Evolutionary conservation across 2,329 filamentous ascomycete species (phyloP), one percentile per base, ranked within the genome.

Genomic region (Onygena corvina): DNA sequence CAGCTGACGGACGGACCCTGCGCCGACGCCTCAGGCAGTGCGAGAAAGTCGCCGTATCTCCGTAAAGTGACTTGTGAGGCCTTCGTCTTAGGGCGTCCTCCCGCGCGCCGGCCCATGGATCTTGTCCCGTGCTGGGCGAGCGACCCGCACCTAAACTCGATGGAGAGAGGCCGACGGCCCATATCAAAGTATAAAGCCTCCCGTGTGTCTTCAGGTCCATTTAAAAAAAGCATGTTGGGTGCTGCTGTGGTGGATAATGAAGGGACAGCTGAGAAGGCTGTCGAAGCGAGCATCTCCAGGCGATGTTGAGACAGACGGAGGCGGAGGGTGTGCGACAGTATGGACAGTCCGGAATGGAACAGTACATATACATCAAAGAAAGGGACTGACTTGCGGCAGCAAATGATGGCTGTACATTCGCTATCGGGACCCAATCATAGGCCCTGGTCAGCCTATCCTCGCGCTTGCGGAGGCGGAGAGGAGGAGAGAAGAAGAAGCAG

Each of bases 341-440:
- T n/a, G n/a, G n/a, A n/a, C n/a, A n/a, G n/a, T n/a, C n/a, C n/a
- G n/a, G n/a, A n/a, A n/a, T n/a, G n/a, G n/a, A n/a, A n/a, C n/a
- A n/a, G n/a, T n/a, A n/a, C n/a, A n/a, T n/a, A n/a, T n/a, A n/a
- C n/a, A n/a, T n/a, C n/a, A n/a, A n/a, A n/a, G n/a, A n/a, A n/a
- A n/a, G n/a, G n/a, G n/a, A n/a, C n/a, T 42, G 38, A 42, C 38
- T 42, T 14, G 38, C 38, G 27, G 38, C 21, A 42, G n/a, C n/a
- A n/a, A n/a, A n/a, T n/a, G n/a, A n/a, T n/a, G n/a, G n/a, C n/a
- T n/a, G n/a, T 42, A 23, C n/a, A 14, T 8, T 42, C 38, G 38
- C 38, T 42, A 42, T 42, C 23, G 8, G 18, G 38, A 14, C 7
- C 21, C 38, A 20, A 42, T 21, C 14, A 27, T 12, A n/a, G 27